Base-by-base conservation (phyloP, 2,329 filamentous ascomycete genomes). In the Claviceps pazoutovae region DNA sequence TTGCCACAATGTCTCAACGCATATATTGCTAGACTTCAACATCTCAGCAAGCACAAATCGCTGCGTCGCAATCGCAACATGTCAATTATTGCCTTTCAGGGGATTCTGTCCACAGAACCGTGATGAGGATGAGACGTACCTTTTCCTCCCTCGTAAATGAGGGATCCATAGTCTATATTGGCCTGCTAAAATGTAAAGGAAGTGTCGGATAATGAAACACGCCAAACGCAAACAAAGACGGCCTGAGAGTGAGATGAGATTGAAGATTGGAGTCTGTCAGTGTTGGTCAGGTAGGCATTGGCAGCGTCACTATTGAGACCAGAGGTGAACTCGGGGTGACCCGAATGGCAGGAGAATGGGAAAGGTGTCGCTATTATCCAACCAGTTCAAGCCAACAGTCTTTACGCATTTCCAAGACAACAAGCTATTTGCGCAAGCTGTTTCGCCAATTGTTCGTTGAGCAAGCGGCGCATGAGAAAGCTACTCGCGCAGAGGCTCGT, bases 31-130 rank as follows among this genome's bases (percentile, higher is more conserved):
- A 54, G 69, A 69, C 58, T 79, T 80, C 63, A 80, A 74, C 58
- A 79, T 75, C 63, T 80, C 77, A 52, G 71, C 74, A 52, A 80
- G 69, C 54, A 80, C 66, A 60, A 78, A 78, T 56, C 76, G 74
- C 77, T 80, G 59, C 5, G 19, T 14, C 14, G 37, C 17, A 52
- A n/a, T 38, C 3, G 30, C 6, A 37, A 9, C 5, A 34, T 21
- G 30, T 16, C 17, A 7, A 19, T 50, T 21, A 39, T 38, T 11
- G 16, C 7, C 7, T 4, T 9, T 49, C 11, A 21, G 7, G 5
- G 13, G 13, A 44, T 8, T 26, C 2, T n/a, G 26, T 21, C 46
- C 23, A 17, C 14, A 23, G 13, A 11, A n/a, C 13, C 16, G 14
- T 44, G 7, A 8, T 14, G 36, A 43, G 7, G 5, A 38, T 9